Base-by-base conservation (phyloP, 106 monocot genomes). In the Gastrodia elata region DNA sequence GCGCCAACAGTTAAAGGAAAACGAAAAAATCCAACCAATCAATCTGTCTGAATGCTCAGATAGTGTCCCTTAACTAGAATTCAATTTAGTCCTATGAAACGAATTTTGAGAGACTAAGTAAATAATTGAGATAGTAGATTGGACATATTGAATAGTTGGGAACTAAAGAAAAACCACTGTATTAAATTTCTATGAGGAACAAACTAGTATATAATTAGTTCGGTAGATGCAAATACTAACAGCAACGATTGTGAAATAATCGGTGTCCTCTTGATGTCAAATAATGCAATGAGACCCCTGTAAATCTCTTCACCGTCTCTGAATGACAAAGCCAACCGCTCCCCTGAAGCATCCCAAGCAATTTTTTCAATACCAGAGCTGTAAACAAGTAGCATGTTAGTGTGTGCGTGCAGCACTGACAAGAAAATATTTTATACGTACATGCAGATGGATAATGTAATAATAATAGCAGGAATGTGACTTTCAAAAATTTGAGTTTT, bases 321-420 rank as follows among this genome's bases (percentile, higher is more conserved):
- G 70, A 83, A 93, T 61, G 97, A 90, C 71, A 98, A 77, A 35
- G 97, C 93, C 74, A 98, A 71, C 24, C 97, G 81, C 57, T 98
- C 97, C 69, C 93, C 93, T 24, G 83, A 84, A 76, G 86, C 78
- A 85, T 98, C 93, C 97, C 90, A 98, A 5, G 97, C 90, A 71
- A 98, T 82, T 71, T 85, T 93, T 20, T 91, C 91, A 35, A 98
- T 87, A 39, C 93, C 91, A 75, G 70, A 65, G 38, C 97, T 98
- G 77, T 65, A 71, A 22, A 46, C 15, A 44, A 72, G 52, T n/a
- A 35, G 5, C 18, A 43, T 9, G 22, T 70, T 41, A 27, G 27
- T 25, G 5, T 70, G 28, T 13, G 27, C 13, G 5, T 70, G 28
- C 6, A 42, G 42, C 27, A 42, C 28, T 70, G 14, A 27, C 11